These are phyloP conservation scores for Trametes cinnabarina DNA, from an alignment of 768 basidiomycete species.

Conservation along the genomic window DNA sequence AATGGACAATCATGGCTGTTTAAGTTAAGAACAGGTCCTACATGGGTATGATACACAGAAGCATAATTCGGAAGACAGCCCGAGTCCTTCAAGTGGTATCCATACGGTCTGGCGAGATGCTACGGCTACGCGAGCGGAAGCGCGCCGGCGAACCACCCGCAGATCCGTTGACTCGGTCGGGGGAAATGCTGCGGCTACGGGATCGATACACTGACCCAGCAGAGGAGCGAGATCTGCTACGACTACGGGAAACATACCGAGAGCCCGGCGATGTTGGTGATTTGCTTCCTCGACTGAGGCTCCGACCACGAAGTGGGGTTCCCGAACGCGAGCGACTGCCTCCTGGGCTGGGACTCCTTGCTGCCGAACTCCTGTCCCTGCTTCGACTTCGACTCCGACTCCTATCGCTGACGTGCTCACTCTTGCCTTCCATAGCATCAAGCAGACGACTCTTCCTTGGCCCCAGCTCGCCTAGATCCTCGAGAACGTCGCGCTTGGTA, in stretches of 20 bases:
- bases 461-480: slow-evolving; percentile 88
- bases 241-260: slow-evolving; percentile 66
- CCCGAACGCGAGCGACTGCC: slow-evolving; percentile 6
- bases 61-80: slow-evolving; percentile 13
- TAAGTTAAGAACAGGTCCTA: no score
- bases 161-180: slow-evolving; percentile 34
- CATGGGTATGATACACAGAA: background rate
- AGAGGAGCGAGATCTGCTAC: slow-evolving; percentile 48
- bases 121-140: slow-evolving; percentile 36
- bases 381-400: slow-evolving; percentile 36
- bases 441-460: slow-evolving; percentile 85
- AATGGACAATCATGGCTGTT: no score
- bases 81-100: background rate
- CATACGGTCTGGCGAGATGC: slow-evolving; percentile 44
- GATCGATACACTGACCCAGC: slow-evolving; percentile 46
- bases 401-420: slow-evolving; percentile 46
- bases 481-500: slow-evolving; percentile 79
- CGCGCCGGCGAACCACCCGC: slow-evolving; percentile 9
- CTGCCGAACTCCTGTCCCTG: slow-evolving; percentile 28
- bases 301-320: slow-evolving; percentile 10
- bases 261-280: slow-evolving; percentile 48
- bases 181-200: slow-evolving; percentile 58
- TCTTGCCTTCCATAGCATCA: slow-evolving; percentile 79
- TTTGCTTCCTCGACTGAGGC: slow-evolving; percentile 3
- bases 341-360: background rate